phyloP scores from a whole-genome alignment of 2,329 filamentous ascomycete species.

The Aspergillus sp. region DNA sequence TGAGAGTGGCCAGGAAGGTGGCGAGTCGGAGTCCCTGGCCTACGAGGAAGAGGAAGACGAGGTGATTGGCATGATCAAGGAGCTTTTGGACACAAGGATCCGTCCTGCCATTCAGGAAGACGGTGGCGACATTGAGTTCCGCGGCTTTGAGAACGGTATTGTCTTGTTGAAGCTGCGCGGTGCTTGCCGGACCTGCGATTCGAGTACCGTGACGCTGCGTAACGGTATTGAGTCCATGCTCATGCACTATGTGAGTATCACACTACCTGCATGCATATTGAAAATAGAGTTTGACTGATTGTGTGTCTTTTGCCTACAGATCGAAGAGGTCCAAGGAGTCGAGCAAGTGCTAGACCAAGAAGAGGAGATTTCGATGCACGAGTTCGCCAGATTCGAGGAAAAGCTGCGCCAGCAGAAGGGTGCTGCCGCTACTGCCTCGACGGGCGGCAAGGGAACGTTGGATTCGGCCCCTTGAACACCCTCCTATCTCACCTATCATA shows the following conservation, averaged over 20 bases:
- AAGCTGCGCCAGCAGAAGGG: conserved; percentile 66
- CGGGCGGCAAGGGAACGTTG: conserved; percentile 53
- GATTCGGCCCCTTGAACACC: conserved; percentile 47
- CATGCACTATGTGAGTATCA: conserved; percentile 80
- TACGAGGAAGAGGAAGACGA: conserved; percentile 92
- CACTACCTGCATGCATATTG: conserved; percentile 6
- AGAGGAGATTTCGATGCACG: conserved; percentile 80
- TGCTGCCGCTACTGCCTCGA: conserved; percentile 51
- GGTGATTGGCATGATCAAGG: conserved; percentile 97
- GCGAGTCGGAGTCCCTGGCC: conserved; percentile 68
- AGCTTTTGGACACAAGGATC: conserved; percentile 91
- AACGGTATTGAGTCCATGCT: conserved; percentile 98
- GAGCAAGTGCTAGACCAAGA: conserved; percentile 88
- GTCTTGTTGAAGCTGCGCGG: conserved; percentile 87
- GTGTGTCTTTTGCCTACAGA: conserved; percentile 54
- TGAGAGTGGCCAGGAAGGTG: conserved; percentile 51
- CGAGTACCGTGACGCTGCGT: conserved; percentile 93
- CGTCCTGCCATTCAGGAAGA: conserved; percentile 96
- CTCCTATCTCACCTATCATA: no score
- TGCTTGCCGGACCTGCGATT: conserved; percentile 93
- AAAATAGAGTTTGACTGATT: conserved; percentile 5
- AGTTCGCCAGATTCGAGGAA: conserved; percentile 95
- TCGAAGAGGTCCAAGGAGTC: conserved; percentile 93
- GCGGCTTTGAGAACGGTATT: conserved; percentile 81
- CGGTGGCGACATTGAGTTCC: conserved; percentile 93